Evolutionary conservation across 2,329 filamentous ascomycete species (phyloP).

Genomic region (Fusarium anthophilum): DNA sequence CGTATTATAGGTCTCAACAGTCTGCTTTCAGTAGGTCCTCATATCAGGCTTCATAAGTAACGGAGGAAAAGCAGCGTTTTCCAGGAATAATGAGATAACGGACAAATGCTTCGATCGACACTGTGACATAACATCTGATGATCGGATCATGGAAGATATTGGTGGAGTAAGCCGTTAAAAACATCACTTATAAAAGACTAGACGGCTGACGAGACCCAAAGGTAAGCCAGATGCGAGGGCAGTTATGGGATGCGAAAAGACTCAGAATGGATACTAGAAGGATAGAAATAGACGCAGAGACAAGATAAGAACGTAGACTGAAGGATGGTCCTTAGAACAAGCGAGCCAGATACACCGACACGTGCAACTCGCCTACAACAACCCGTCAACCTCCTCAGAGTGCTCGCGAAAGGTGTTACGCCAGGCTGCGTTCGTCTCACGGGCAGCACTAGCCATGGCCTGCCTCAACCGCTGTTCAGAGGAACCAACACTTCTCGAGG

Average conservation of each 20-base stretch:
- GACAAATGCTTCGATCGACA: not conserved
- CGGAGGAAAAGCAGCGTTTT: not conserved
- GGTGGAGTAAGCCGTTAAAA: accelerated
- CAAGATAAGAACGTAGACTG: not conserved
- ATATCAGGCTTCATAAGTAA: not conserved
- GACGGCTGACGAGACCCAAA: not conserved
- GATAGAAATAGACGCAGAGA: too few relatives aligned
- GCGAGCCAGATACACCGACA: accelerated
- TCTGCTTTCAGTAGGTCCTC: accelerated
- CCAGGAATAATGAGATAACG: accelerated
- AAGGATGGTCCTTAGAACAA: not conserved
- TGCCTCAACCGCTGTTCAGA: not conserved
- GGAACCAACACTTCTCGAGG: not conserved
- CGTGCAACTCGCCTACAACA: not conserved
- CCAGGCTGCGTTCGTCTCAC: not conserved
- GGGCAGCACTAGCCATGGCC: not conserved
- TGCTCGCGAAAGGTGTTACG: not conserved
- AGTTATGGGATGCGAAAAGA: not conserved
- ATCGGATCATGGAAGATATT: not conserved
- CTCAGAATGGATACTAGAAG: not conserved
- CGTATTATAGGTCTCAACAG: not conserved
- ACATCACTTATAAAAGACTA: not conserved
- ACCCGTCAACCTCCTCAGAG: not conserved
- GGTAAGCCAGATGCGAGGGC: too few relatives aligned
- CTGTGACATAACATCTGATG: accelerated